Evolutionary conservation across 345 rosid species (phyloP), one percentile per base, ranked within the genome.

Genomic region (Gossypium thurberi): DNA sequence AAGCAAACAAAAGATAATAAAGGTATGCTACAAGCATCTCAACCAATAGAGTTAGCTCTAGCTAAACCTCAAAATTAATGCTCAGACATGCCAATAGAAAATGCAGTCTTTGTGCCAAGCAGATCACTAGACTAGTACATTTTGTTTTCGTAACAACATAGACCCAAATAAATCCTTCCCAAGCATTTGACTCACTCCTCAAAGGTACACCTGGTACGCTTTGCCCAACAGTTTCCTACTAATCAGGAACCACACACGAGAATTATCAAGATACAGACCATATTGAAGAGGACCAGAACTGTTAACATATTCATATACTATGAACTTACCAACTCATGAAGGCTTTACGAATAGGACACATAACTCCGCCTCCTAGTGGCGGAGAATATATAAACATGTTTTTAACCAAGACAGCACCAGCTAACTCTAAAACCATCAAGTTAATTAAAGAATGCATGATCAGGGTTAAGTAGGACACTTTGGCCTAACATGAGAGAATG

Each of bases 101-200:
- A 21, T 43, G 23, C 74, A 71, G 56, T 58, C 66, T 42, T 17
- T 48, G 23, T 26, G 72, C 58, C 71, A 68, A 50, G 25, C 72
- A 69, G 15, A 26, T 67, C 43, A 15, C 26, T 48, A 17, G 21
- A 28, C 44, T 50, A 28, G 15, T 4, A 48, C 4, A 11, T 67
- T 69, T 51, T 69, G 44, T 26, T 17, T 12, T 50, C 10, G 20
- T 42, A 14, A 47, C 18, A 21, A 25, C 42, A 67, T 13, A 67
- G 21, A 48, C 57, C 56, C 40, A 47, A 25, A 67, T 67, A 13
- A 63, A 18, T 5, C 33, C 12, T 23, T 4, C 42, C 1, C 23
- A 52, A 52, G 60, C 1, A 17, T 52, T 69, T 55, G 8, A 42
- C 33, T 70, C 26, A 20, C 42, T 47, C 2, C 18, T 14, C 17